Base-by-base conservation (phyloP, 2,329 filamentous ascomycete genomes). In the Raffaelea ambrosiae region DNA sequence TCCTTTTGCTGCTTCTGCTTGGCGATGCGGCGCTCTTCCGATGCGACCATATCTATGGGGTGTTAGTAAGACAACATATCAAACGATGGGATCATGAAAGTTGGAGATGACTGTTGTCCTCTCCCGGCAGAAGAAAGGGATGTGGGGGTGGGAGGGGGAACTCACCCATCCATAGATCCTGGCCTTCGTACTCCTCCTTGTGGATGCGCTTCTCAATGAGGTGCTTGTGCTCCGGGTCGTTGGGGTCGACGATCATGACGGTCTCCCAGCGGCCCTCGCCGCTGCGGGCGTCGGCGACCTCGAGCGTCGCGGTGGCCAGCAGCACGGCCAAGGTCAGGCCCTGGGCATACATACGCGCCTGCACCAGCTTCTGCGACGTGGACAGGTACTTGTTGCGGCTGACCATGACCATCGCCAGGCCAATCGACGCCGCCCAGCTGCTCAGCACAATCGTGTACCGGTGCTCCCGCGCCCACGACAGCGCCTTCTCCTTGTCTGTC, bases 341-440 rank as follows among this genome's bases (percentile, higher is more conserved):
- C 71, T 96, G 90, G 3, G 90, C 90, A 67, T 95, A 95, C 55
- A 96, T 85, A 77, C 90, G 84, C 21, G 89, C 90, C 74, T 96
- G 90, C 16, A 96, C 90, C 20, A 96, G 71, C 75, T 95, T 95
- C 73, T 96, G 90, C 51, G 77, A 70, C 2, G 81, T 83, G 44
- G 76, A 79, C 42, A 95, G 73, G 62, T 83, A 86, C 55, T 78
- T 82, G 63, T 88, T 88, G 53, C 88, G 79, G 60, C 84, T 81
- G 54, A 96, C 88, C 26, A 94, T 64, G 48, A 74, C 80, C 55
- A 93, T 77, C 4, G 87, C 83, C 39, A 83, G 66, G 50, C 75
- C 81, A 81, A 96, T 91, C 58, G 81, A 82, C 36, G 84, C 85
- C 14, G 91, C 66, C 90, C 90, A 96, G 20, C 81, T 84, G 44